Percentiles rank a stretch among this genome's conserved stretches.
These are phyloP conservation scores for Fragosphaeria purpurea DNA, from an alignment of 2,329 filamentous ascomycete genomes.

Conservation along the genomic window DNA sequence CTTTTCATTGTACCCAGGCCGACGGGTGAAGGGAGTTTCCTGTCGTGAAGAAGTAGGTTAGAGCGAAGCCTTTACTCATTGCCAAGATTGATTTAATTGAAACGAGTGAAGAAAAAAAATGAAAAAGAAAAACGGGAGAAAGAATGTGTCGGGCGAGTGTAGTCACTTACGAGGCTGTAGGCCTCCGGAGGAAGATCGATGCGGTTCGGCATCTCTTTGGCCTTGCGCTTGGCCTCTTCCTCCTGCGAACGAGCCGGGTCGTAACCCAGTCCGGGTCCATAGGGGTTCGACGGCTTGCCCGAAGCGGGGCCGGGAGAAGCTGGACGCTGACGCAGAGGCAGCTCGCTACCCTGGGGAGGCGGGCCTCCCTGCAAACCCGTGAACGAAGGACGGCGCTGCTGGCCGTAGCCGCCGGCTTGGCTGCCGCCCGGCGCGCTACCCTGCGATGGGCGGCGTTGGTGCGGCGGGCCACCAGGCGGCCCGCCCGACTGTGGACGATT, in stretches of 20 bases:
- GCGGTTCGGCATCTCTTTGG: constrained; percentile 28
- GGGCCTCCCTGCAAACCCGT: constrained; percentile 1
- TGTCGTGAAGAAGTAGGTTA: constrained; percentile 10
- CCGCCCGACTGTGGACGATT: not conserved
- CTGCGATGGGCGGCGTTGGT: constrained; percentile 5
- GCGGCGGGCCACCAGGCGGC: not conserved
- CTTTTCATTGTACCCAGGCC: constrained; percentile 47
- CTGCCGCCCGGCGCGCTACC: constrained; percentile 3
- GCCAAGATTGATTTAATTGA: not conserved
- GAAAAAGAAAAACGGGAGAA: not conserved
- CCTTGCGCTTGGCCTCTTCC: constrained; percentile 8
- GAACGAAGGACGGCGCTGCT: not conserved
- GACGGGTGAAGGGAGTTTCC: constrained; percentile 27
- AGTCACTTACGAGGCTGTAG: constrained; percentile 30
- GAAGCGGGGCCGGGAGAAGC: not conserved
- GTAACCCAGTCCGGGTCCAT: constrained; percentile 24
- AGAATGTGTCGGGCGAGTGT: not conserved
- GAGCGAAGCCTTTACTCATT: too few relatives aligned
- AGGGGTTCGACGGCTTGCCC: constrained; percentile 1
- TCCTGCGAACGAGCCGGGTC: constrained; percentile 31
- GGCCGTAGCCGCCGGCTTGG: not conserved
- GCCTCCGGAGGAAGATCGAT: constrained; percentile 51
- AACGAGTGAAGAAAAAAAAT: constrained; percentile 8
- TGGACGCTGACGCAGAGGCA: not conserved
- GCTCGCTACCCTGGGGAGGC: not conserved